Percentiles rank a stretch among this genome's conserved stretches.
These are phyloP conservation scores for Botrytis pseudocinerea DNA, from an alignment of 2,329 filamentous ascomycete species.

Conservation along the genomic window DNA sequence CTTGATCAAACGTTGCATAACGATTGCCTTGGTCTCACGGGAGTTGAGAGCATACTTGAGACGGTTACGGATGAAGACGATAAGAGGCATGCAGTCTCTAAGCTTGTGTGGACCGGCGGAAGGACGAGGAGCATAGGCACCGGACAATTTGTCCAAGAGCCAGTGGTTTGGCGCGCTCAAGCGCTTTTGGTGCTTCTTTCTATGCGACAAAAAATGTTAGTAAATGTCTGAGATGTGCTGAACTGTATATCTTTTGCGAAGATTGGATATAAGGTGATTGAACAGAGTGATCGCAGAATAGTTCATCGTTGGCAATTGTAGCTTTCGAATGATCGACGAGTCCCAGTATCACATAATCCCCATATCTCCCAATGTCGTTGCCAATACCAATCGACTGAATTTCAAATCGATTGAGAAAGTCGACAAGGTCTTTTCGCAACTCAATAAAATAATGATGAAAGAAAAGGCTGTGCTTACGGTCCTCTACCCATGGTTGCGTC, in stretches of 20 bases:
- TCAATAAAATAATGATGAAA: neutral
- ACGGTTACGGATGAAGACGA: slow-evolving; percentile 95
- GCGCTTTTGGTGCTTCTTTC: slow-evolving; percentile 99
- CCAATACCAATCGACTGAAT: neutral
- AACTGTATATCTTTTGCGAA: neutral
- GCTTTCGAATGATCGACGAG: neutral
- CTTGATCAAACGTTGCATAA: slow-evolving; percentile 99
- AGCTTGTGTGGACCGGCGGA: slow-evolving; percentile 96
- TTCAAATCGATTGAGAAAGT: neutral
- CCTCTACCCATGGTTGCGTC: slow-evolving; percentile 51
- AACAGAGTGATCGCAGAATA: neutral
- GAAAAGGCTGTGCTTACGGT: slow-evolving; percentile 39
- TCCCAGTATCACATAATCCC: neutral
- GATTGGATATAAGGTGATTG: neutral
- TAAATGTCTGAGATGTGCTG: neutral
- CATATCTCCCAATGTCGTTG: neutral
- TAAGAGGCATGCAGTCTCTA: slow-evolving; percentile 96
- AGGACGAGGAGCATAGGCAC: slow-evolving; percentile 73
- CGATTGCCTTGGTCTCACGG: slow-evolving; percentile 95
- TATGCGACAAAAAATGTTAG: slow-evolving; percentile 43
- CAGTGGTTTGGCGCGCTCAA: slow-evolving; percentile 98
- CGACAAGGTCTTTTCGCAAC: neutral
- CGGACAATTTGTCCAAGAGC: slow-evolving; percentile 99
- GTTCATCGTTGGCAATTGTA: neutral
- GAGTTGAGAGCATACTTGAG: slow-evolving; percentile 99